Conservation (phyloP, 1,284 basidiomycete species). For the Austroboletus rostrupii region DNA sequence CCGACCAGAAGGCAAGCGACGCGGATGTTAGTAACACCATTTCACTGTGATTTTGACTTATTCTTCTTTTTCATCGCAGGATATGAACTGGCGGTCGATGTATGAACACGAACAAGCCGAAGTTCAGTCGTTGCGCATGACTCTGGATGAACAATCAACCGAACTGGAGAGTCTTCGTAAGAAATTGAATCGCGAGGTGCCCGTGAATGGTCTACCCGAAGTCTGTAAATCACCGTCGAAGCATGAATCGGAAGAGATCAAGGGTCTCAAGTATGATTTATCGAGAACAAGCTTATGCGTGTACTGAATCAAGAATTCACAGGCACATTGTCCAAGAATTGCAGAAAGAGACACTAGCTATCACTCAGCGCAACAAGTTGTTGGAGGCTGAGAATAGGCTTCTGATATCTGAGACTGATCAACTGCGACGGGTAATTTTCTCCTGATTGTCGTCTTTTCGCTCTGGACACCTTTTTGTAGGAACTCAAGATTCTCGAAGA, state of each 20-base stretch:
- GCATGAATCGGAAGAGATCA: slow-evolving; percentile 61
- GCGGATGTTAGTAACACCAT: slow-evolving; percentile 13
- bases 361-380: slow-evolving; percentile 62
- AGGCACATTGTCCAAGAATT: slow-evolving; percentile 87
- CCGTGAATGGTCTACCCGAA: slow-evolving; percentile 40
- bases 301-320: slow-evolving; percentile 8
- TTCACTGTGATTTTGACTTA: slow-evolving; percentile 19
- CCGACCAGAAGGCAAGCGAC: slow-evolving; percentile 1
- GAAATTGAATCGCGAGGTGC: slow-evolving; percentile 52
- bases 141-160: slow-evolving; percentile 42
- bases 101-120: slow-evolving; percentile 37
- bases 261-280: slow-evolving; percentile 64
- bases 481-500: slow-evolving; percentile 72
- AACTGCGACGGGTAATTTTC: slow-evolving; percentile 63
- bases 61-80: slow-evolving; percentile 12
- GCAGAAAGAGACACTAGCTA: slow-evolving; percentile 73
- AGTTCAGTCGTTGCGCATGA: slow-evolving; percentile 34
- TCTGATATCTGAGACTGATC: slow-evolving; percentile 68
- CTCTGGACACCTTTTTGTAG: slow-evolving; percentile 36
- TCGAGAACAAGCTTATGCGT: not conserved
- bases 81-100: slow-evolving; percentile 33
- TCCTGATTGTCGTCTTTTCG: not conserved
- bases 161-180: slow-evolving; percentile 59
- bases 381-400: slow-evolving; percentile 76
- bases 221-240: slow-evolving; percentile 39